Evolutionary conservation across 2,329 filamentous ascomycete species (phyloP), one percentile per base, ranked within the genome.

Genomic region (Aspergillus sp.): DNA sequence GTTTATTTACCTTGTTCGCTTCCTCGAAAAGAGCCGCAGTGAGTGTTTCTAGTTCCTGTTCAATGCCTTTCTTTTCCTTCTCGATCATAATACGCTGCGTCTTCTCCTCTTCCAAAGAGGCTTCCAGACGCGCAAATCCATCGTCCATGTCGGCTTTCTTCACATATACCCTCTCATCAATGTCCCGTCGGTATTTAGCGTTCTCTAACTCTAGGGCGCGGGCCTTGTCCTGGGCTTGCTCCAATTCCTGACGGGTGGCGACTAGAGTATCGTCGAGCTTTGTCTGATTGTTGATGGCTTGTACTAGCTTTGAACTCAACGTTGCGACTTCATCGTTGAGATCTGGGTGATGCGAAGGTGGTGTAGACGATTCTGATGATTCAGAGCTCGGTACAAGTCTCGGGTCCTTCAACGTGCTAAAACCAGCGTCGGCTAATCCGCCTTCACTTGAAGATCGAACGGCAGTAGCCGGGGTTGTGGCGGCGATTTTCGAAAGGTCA

Each of bases 21-120:
- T 99, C 93, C 71, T 98, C 92, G 62, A 99, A 99, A n/a, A 99
- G 82, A 27, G 91, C 92, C 1, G 91, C 87, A 0, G 95, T 98
- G 62, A 99, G 76, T 52, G 87, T 90, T 76, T 98, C 95, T 46
- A 99, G 79, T 75, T 99, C 95, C 65, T 90, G 87, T 73, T 99
- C 95, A 31, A 97, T 96, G 62, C 87, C 87, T 74, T 89, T 90
- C 80, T 95, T 96, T 56, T 91, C 90, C 72, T 85, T 87, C 69
- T 93, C 89, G 11, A 84, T 84, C 46, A 87, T 83, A 7, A 80
- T 73, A n/a, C 88, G 84, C 63, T 85, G 81, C 49, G 79, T 82
- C 66, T 81, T 86, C 73, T 93, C 90, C 57, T 89, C 87, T 15
- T 81, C 81, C 27, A 90, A 71, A 31, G 81, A 82, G 47, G 79